phyloP scores from a whole-genome alignment of 257 asterid genomes.

The Plantago elongata region DNA sequence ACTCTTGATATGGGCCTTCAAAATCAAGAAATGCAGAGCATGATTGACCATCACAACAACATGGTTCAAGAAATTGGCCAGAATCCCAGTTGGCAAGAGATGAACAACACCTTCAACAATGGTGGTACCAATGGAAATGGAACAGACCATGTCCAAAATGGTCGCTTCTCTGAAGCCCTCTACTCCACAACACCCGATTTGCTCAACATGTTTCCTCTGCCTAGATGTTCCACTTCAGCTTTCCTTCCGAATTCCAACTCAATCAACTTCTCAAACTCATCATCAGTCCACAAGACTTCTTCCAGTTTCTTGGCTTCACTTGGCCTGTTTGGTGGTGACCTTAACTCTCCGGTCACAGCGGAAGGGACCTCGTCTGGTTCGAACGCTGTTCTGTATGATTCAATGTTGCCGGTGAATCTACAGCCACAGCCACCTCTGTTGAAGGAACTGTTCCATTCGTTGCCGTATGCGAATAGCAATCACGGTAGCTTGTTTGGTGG shows the following conservation, averaged over 20 bases:
- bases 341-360: slow-evolving; percentile 11
- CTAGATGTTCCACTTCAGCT: slow-evolving; percentile 43
- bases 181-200: slow-evolving; percentile 46
- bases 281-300: slow-evolving; percentile 21
- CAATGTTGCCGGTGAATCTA: slow-evolving; percentile 62
- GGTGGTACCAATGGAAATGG: no score
- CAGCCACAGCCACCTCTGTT: slow-evolving; percentile 77
- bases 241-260: slow-evolving; percentile 42
- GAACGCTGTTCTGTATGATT: slow-evolving; percentile 45
- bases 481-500: slow-evolving; percentile 49
- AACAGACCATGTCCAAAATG: slow-evolving; percentile 20
- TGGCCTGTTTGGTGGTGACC: slow-evolving; percentile 68
- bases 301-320: slow-evolving; percentile 55
- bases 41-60: background rate
- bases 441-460: slow-evolving; percentile 67
- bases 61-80: slow-evolving; percentile 30
- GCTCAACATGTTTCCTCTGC: slow-evolving; percentile 64
- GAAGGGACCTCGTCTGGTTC: slow-evolving; percentile 18
- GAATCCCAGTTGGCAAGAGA: slow-evolving; percentile 36
- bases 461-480: slow-evolving; percentile 44
- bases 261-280: slow-evolving; percentile 28
- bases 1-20: slow-evolving; percentile 66
- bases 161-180: slow-evolving; percentile 22
- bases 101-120: slow-evolving; percentile 12
- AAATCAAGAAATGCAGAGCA: slow-evolving; percentile 27